Conservation (phyloP, 768 basidiomycete species). For the Lepiota venenata region DNA sequence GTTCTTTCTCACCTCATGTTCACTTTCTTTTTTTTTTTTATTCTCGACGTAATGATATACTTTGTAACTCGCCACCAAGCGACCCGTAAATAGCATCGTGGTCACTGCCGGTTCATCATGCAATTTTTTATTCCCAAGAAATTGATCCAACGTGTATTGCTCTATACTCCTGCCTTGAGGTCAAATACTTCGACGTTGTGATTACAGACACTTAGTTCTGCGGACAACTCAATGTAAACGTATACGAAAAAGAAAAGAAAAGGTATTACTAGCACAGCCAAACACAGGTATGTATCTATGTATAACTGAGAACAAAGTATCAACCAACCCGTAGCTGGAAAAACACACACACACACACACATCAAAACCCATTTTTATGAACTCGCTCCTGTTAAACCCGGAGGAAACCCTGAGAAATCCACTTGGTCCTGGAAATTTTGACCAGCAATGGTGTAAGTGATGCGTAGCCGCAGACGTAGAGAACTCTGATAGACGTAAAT, state of each 20-base stretch:
- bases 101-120: too few relatives aligned
- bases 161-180: too few relatives aligned
- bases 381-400: conserved; percentile 56
- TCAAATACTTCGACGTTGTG: too few relatives aligned
- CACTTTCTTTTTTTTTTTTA: conserved; percentile 12
- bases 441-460: conserved; percentile 72
- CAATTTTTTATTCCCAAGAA: too few relatives aligned
- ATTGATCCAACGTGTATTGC: too few relatives aligned
- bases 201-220: too few relatives aligned
- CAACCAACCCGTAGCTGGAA: background rate
- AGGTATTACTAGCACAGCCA: background rate
- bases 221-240: background rate
- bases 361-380: conserved; percentile 23
- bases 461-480: conserved; percentile 80
- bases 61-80: too few relatives aligned
- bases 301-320: background rate
- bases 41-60: background rate
- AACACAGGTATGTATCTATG: background rate
- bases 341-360: too few relatives aligned
- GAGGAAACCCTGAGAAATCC: conserved; percentile 90
- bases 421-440: conserved; percentile 85
- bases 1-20: background rate
- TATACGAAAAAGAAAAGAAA: background rate
- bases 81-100: too few relatives aligned
- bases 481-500: conserved; percentile 50